Evolutionary conservation across 352 stramenopile genomes (phyloP).

Genomic region (Globisporangium carolinianum): DNA sequence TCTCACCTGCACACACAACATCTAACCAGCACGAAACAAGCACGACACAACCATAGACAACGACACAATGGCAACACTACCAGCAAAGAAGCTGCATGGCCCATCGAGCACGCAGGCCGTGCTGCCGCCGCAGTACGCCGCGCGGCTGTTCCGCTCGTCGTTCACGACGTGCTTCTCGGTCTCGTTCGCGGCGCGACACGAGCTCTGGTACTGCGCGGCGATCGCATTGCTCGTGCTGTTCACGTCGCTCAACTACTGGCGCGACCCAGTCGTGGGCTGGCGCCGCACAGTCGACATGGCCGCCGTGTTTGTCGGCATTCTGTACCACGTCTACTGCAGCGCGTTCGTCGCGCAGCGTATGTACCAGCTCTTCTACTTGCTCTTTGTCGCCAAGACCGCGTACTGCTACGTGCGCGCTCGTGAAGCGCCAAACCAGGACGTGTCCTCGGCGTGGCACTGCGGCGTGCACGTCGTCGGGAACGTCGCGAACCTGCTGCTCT

Average conservation of each 20-base stretch:
- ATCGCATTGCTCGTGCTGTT: slow-evolving; percentile 64
- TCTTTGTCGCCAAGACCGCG: slow-evolving; percentile 58
- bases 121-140: slow-evolving; percentile 60
- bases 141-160: slow-evolving; percentile 63
- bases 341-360: slow-evolving; percentile 38
- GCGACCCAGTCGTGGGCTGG: slow-evolving; percentile 64
- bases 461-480: slow-evolving; percentile 73
- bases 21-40: too few species aligned
- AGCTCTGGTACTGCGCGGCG: slow-evolving; percentile 60
- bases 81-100: background rate
- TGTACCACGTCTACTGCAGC: slow-evolving; percentile 65
- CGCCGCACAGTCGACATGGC: slow-evolving; percentile 65
- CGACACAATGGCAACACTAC: background rate
- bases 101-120: slow-evolving; percentile 19
- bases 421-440: slow-evolving; percentile 47
- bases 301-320: slow-evolving; percentile 43
- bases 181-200: slow-evolving; percentile 28
- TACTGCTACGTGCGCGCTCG: slow-evolving; percentile 73
- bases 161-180: slow-evolving; percentile 70
- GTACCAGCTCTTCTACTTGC: slow-evolving; percentile 53
- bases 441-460: slow-evolving; percentile 75
- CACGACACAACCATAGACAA: background rate
- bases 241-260: slow-evolving; percentile 86
- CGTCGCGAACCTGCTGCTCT: slow-evolving; percentile 69
- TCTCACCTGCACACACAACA: too few species aligned